These are phyloP conservation scores for Phytophthora fragariae DNA, from an alignment of 352 stramenopile genomes.

Conservation along the genomic window DNA sequence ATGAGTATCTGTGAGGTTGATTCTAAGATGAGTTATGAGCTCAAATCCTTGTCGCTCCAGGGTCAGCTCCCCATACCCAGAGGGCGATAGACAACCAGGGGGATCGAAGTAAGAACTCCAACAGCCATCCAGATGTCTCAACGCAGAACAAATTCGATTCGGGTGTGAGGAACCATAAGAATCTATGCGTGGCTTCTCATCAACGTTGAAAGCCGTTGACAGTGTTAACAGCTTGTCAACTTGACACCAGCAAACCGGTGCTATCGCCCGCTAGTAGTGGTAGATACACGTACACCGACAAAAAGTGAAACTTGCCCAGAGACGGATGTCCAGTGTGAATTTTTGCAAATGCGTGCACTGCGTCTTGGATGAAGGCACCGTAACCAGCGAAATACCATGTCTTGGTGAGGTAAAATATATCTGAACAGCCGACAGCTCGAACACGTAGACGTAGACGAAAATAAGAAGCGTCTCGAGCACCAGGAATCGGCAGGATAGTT, in stretches of 20 bases:
- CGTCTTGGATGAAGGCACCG: conserved; percentile 69
- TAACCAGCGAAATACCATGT: conserved; percentile 79
- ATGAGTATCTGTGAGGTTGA: conserved; percentile 82
- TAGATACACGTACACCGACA: conserved; percentile 86
- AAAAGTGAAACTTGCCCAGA: conserved; percentile 76
- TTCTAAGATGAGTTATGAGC: conserved; percentile 79
- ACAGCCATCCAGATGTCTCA: conserved; percentile 81
- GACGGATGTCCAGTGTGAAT: conserved; percentile 61
- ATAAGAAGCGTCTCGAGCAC: conserved; percentile 81
- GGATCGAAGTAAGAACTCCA: conserved; percentile 91
- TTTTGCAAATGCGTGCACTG: conserved; percentile 75
- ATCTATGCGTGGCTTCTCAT: conserved; percentile 69
- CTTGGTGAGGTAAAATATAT: conserved; percentile 61
- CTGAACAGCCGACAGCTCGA: conserved; percentile 73
- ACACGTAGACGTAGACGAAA: conserved; percentile 60
- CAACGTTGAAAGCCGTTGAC: conserved; percentile 73
- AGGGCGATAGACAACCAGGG: conserved; percentile 71
- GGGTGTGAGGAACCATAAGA: conserved; percentile 64
- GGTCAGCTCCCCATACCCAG: conserved; percentile 76
- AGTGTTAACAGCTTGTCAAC: no score
- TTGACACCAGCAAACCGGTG: conserved; percentile 53
- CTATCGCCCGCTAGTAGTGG: conserved; percentile 59
- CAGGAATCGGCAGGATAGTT: conserved; percentile 89
- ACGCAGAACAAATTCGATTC: conserved; percentile 89
- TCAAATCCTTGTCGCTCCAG: conserved; percentile 84